Conservation (phyloP, 306 rosid genomes). For the Cicer chorassanicum region DNA sequence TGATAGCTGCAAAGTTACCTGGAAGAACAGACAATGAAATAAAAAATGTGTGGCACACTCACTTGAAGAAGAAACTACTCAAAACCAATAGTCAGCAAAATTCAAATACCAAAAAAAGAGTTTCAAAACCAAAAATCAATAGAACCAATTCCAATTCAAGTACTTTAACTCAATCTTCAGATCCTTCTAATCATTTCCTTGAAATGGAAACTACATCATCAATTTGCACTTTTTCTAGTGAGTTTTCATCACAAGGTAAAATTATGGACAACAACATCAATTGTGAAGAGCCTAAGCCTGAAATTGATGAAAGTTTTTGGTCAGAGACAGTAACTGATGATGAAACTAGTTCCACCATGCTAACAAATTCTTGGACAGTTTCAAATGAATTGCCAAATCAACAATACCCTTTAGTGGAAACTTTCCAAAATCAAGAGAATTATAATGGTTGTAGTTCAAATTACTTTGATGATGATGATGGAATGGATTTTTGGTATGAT, state of each 20-base stretch:
- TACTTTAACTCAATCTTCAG: conserved; percentile 43
- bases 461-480: conserved; percentile 49
- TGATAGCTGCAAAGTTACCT: conserved; percentile 76
- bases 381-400: conserved; percentile 37
- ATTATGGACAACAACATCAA: conserved; percentile 4
- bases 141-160: conserved; percentile 44
- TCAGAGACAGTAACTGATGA: conserved; percentile 48
- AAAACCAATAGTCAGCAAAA: conserved; percentile 26
- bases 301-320: conserved; percentile 65
- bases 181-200: conserved; percentile 25
- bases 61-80: conserved; percentile 67
- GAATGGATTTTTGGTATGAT: conserved; percentile 76
- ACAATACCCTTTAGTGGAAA: conserved; percentile 31
- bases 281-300: conserved; percentile 46
- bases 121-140: conserved; percentile 34
- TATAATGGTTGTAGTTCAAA: conserved; percentile 1
- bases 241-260: conserved; percentile 43
- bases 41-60: conserved; percentile 89
- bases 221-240: conserved; percentile 51
- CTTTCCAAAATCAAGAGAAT: conserved; percentile 35
- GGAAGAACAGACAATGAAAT: conserved; percentile 90
- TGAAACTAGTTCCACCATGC: conserved; percentile 27
- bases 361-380: conserved; percentile 34
- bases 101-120: conserved; percentile 27
- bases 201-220: conserved; percentile 37